Percentiles rank a stretch among this genome's conserved stretches.
phyloP scores from a whole-genome alignment of 2,329 filamentous ascomycete genomes.

The Pseudovirgaria hyperparasitica region DNA sequence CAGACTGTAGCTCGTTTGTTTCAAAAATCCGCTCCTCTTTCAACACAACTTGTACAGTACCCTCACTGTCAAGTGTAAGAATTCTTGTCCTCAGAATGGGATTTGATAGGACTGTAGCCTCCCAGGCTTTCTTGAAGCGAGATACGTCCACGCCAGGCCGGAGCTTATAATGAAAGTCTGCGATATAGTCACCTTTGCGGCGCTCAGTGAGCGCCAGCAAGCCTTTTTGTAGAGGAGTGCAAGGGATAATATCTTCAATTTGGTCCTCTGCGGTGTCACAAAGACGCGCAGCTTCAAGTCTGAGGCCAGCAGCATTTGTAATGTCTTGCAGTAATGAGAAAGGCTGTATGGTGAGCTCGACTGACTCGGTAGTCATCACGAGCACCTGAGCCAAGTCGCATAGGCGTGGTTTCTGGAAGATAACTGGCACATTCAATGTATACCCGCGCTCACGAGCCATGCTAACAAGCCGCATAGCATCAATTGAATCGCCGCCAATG shows the following conservation, averaged over 20 bases:
- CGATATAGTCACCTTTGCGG: too few species aligned
- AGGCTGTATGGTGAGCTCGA: conserved; percentile 1
- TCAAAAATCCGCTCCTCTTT: too few species aligned
- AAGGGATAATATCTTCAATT: conserved; percentile 4
- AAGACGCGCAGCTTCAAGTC: neutral
- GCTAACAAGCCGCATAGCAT: neutral
- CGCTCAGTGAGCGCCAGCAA: too few species aligned
- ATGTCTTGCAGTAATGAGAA: conserved; percentile 1
- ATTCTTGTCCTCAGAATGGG: conserved; percentile 30
- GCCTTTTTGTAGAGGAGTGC: conserved; percentile 4
- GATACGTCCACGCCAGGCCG: neutral
- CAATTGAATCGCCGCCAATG: conserved; percentile 1
- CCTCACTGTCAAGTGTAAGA: neutral
- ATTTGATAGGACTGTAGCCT: conserved; percentile 22
- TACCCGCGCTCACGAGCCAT: neutral
- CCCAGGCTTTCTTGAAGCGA: conserved; percentile 28
- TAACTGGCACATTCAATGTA: neutral
- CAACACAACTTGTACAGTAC: conserved; percentile 3
- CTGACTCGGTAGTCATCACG: neutral
- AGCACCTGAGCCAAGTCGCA: neutral
- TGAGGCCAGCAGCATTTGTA: conserved; percentile 1
- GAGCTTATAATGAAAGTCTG: too few species aligned
- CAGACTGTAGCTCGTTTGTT: too few species aligned
- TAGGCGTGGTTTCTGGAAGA: conserved; percentile 1
- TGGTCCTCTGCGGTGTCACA: too few species aligned